These are phyloP conservation scores for Globisporangium perplexum DNA, from an alignment of 352 stramenopile species.

Conservation along the genomic window DNA sequence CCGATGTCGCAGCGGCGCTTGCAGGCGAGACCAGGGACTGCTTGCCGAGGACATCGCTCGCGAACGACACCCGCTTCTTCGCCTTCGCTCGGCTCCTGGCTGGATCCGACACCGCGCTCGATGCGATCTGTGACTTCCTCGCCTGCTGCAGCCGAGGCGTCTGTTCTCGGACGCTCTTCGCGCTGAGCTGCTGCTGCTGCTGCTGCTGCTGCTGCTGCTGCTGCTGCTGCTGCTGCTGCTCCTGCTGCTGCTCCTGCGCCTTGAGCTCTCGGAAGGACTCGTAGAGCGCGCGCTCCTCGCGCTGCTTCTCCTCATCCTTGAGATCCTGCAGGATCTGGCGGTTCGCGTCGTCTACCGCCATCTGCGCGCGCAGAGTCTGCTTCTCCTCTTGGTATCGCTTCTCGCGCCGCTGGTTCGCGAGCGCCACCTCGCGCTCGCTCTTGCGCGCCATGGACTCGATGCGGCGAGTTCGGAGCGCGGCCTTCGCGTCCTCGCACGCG, in stretches of 20 bases:
- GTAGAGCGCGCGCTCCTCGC: conserved; percentile 76
- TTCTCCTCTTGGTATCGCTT: conserved; percentile 62
- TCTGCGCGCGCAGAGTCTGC: conserved; percentile 68
- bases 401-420: conserved; percentile 46
- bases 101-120: no score
- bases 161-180: conserved; percentile 6
- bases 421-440: conserved; percentile 25
- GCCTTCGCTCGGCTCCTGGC: conserved; percentile 1
- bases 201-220: no score
- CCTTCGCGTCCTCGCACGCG: conserved; percentile 29
- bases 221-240: no score
- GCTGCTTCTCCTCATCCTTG: conserved; percentile 70
- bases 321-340: conserved; percentile 65
- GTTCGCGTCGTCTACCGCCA: conserved; percentile 74
- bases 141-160: not conserved
- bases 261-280: conserved; percentile 58
- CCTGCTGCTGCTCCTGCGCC: no score
- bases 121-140: not conserved
- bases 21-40: not conserved
- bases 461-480: conserved; percentile 29
- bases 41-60: not conserved
- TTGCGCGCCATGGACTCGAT: conserved; percentile 64
- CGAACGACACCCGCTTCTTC: conserved; percentile 43
- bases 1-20: not conserved
- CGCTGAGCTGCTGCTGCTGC: conserved; percentile 4